These are phyloP conservation scores for Russula griseocarnosa DNA, from an alignment of 768 basidiomycete species.

Conservation along the genomic window DNA sequence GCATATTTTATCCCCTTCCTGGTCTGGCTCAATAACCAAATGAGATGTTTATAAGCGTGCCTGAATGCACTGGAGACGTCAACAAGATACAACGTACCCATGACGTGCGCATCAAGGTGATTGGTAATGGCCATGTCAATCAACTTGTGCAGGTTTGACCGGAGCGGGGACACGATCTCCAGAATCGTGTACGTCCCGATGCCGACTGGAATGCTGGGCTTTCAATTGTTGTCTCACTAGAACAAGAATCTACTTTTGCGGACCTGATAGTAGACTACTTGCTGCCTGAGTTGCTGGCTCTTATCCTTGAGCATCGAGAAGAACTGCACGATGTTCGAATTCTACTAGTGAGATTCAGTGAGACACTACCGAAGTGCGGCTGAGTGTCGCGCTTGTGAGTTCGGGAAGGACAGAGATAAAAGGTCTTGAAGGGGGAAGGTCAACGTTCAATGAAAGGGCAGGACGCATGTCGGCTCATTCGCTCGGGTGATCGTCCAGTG, in stretches of 20 bases:
- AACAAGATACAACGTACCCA: constrained; percentile 42
- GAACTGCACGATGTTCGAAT: constrained; percentile 68
- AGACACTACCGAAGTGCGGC: no score
- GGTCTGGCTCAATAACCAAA: constrained; percentile 43
- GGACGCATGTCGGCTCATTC: no score
- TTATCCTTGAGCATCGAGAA: constrained; percentile 62
- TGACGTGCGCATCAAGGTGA: constrained; percentile 65
- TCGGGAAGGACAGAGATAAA: no score
- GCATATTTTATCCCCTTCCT: constrained; percentile 70
- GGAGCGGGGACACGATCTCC: constrained; percentile 56
- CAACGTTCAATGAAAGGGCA: no score
- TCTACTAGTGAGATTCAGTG: constrained; percentile 38
- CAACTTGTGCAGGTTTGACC: constrained; percentile 50
- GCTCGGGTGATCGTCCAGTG: no score
- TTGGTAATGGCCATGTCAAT: constrained; percentile 59
- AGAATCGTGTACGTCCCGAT: constrained; percentile 70
- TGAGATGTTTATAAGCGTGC: background rate
- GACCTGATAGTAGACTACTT: constrained; percentile 76
- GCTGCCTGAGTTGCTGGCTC: no score
- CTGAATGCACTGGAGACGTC: background rate
- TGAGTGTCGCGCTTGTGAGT: no score
- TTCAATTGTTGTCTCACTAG: background rate
- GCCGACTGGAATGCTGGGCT: constrained; percentile 45
- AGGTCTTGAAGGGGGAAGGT: no score
- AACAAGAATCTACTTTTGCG: background rate